Evolutionary conservation across 805 yeast species (phyloP), one percentile per base, ranked within the genome.

Genomic region (Schwanniomyces occidentalis): DNA sequence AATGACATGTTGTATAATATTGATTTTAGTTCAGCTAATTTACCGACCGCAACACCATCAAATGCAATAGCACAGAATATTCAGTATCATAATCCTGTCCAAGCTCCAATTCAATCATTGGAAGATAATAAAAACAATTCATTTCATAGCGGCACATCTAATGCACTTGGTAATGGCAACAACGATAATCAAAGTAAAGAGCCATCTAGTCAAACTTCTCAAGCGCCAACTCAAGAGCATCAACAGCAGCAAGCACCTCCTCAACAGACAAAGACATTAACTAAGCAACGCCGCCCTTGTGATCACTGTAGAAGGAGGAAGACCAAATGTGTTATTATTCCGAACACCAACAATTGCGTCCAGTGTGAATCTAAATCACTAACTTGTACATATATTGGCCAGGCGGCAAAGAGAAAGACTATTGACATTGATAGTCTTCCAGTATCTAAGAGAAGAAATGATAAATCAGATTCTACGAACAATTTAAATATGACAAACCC

Each of bases 221-320:
- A 19, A 17, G 17, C 28, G 8, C 3, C 15, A 13, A 14, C 14
- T 13, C 13, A 25, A 14, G 23, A 15, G 12, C 26, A 14, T 7
- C 20, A 16, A 30, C 27, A 14, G n/a, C 12, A 16, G 3, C n/a
- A 22, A 15, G 23, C 13, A 14, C 24, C 16, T 13, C 8, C 22
- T 16, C 12, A 12, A 3, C 22, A 15, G 8, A 16, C 10, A 15
- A 29, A 12, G 32, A 25, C 7, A 29, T 27, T 14, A 4, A 31
- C 69, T 4, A 74, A 73, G 38, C 75, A 70, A 44, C 61, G 75
- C 15, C 63, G 78, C 22, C 91, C 95, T 1, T 89, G 96, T 54
- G 95, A 86, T 52, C 87, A 82, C 46, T 90, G 97, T 58, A 70
- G 95, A 26, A 66, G 89, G 38, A 70, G 90, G 30, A 86, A 85